phyloP scores from a whole-genome alignment of 768 basidiomycete species.

The Tylopilus vinaceipallidus region DNA sequence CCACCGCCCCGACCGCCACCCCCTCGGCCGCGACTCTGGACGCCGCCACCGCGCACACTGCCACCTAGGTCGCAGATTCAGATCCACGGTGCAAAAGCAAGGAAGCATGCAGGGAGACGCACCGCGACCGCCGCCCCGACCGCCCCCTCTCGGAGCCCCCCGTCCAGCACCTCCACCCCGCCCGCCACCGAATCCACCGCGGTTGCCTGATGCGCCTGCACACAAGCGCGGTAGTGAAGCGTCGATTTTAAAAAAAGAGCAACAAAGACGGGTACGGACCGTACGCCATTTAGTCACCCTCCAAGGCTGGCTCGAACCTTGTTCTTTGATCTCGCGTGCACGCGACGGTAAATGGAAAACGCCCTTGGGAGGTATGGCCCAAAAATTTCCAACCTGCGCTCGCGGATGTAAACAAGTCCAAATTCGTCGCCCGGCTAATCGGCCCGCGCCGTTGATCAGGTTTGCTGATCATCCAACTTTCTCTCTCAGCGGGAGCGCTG shows the following conservation, averaged over 20 bases:
- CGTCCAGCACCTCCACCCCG: constrained; percentile 37
- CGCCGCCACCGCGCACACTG: constrained; percentile 25
- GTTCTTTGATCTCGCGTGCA: constrained; percentile 11
- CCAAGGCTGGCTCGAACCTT: constrained; percentile 14
- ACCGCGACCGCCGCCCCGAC: constrained; percentile 43
- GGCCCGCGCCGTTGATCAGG: too few species aligned
- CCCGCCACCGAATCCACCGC: constrained; percentile 60
- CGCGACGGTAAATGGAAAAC: background rate
- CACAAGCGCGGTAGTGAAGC: background rate
- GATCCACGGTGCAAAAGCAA: background rate
- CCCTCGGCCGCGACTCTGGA: constrained; percentile 32
- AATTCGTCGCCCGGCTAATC: background rate
- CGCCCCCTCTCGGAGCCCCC: constrained; percentile 40
- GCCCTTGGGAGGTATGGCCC: background rate
- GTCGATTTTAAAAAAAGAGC: background rate
- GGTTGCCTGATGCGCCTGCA: constrained; percentile 64
- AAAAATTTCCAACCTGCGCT: constrained; percentile 13
- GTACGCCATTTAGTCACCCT: constrained; percentile 33
- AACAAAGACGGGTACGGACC: constrained; percentile 20
- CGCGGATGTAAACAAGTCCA: constrained; percentile 12
- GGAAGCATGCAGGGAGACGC: constrained; percentile 8
- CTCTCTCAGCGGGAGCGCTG: too few species aligned
- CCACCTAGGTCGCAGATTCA: constrained; percentile 8
- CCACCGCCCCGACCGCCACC: constrained; percentile 48
- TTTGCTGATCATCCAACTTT: too few species aligned